Conservation (phyloP, 2,329 filamentous ascomycete species). For the Fusarium albidum region DNA sequence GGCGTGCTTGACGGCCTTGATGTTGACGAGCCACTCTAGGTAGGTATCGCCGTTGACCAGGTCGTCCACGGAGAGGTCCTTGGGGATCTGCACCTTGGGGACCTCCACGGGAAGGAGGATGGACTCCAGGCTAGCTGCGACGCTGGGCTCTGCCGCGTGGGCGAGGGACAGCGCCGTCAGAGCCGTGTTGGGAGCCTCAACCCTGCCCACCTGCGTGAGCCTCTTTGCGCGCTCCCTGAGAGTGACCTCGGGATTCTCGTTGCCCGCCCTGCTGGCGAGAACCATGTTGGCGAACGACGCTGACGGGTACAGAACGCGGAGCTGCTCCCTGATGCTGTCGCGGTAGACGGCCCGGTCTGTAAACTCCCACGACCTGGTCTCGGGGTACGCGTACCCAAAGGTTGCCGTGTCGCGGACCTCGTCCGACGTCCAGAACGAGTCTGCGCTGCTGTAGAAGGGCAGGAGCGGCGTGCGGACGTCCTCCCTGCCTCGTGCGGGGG, state of each 20-base stretch:
- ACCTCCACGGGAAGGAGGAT: neutral
- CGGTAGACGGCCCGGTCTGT: neutral
- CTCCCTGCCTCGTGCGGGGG: neutral
- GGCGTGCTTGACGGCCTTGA: slow-evolving; percentile 10
- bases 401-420: slow-evolving; percentile 9
- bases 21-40: slow-evolving; percentile 13
- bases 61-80: neutral
- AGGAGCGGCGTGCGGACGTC: neutral
- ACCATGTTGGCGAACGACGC: neutral
- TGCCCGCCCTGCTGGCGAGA: neutral
- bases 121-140: neutral
- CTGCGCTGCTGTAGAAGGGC: slow-evolving; percentile 7
- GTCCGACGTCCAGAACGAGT: slow-evolving; percentile 9
- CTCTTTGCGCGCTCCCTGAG: neutral
- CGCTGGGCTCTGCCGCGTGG: neutral
- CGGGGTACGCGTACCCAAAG: slow-evolving; percentile 20
- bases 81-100: neutral
- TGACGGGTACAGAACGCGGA: neutral
- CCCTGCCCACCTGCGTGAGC: neutral
- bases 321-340: neutral
- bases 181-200: neutral
- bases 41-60: slow-evolving; percentile 6
- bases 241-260: neutral
- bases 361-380: slow-evolving; percentile 2
- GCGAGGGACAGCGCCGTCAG: neutral